Evolutionary conservation across 768 basidiomycete species (phyloP).

Genomic region (Psilocybe azurescens): DNA sequence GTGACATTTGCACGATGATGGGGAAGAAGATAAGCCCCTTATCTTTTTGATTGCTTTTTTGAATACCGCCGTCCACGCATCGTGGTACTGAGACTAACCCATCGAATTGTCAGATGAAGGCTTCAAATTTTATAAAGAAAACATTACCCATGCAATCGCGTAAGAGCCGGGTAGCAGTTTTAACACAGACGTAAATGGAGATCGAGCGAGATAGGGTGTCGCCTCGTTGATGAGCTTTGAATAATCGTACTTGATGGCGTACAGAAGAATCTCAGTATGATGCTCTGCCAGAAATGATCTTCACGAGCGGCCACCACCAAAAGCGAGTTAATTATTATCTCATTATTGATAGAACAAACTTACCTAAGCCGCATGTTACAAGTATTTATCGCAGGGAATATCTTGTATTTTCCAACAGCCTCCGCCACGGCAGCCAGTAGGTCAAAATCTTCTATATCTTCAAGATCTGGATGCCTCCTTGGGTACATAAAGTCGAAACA

Average conservation of each 20-base stretch:
- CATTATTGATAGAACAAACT: background rate
- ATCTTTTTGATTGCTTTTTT: constrained; percentile 8
- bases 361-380: constrained; percentile 12
- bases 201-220: background rate
- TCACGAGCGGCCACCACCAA: background rate
- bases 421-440: constrained; percentile 9
- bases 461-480: background rate
- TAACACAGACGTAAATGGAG: background rate
- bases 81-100: constrained; percentile 4
- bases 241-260: constrained; percentile 22
- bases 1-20: too few species aligned
- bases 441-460: background rate
- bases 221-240: constrained; percentile 14
- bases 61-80: constrained; percentile 12
- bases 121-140: too few species aligned
- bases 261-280: constrained; percentile 2
- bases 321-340: background rate
- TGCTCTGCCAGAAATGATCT: constrained; percentile 13
- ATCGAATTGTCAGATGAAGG: background rate
- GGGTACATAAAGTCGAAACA: background rate
- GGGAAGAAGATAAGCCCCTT: background rate
- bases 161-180: too few species aligned
- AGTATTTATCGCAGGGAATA: constrained; percentile 14
- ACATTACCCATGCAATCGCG: too few species aligned
- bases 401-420: constrained; percentile 16